Percentiles rank a stretch among this genome's conserved stretches.
Conservation (phyloP, 2,329 filamentous ascomycete genomes). For the Lachnellula occidentalis region DNA sequence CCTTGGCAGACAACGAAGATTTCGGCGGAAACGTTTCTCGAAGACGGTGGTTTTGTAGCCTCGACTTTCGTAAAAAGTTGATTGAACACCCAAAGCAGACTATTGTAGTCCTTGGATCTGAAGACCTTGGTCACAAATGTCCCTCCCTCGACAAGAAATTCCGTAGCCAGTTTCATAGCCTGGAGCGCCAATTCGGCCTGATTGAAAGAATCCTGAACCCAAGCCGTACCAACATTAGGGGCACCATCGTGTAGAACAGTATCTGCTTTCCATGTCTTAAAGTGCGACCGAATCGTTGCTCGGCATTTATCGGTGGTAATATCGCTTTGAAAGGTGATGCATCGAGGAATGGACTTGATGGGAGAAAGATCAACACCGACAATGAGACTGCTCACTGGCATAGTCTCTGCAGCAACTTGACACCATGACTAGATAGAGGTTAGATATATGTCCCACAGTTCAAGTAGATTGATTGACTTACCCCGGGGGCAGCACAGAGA, state of each 20-base stretch:
- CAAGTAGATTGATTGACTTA: slow-evolving; percentile 41
- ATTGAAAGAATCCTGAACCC: slow-evolving; percentile 97
- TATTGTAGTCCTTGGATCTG: slow-evolving; percentile 93
- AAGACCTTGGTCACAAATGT: slow-evolving; percentile 98
- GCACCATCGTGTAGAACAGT: slow-evolving; percentile 95
- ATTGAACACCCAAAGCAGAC: slow-evolving; percentile 94
- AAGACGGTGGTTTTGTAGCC: slow-evolving; percentile 94
- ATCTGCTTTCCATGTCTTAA: slow-evolving; percentile 96
- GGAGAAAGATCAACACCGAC: slow-evolving; percentile 90
- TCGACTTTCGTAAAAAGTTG: slow-evolving; percentile 94
- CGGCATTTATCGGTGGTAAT: slow-evolving; percentile 97
- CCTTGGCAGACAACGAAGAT: slow-evolving; percentile 97
- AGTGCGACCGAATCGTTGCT: slow-evolving; percentile 77
- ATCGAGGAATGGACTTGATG: slow-evolving; percentile 91
- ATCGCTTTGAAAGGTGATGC: slow-evolving; percentile 94
- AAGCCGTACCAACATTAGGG: slow-evolving; percentile 95
- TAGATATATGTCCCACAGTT: slow-evolving; percentile 10
- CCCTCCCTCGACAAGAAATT: slow-evolving; percentile 84
- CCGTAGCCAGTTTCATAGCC: slow-evolving; percentile 86
- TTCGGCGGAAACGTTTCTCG: slow-evolving; percentile 92
- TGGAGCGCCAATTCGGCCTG: slow-evolving; percentile 91
- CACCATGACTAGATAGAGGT: slow-evolving; percentile 69
- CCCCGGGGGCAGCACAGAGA: slow-evolving; percentile 93
- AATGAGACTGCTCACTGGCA: slow-evolving; percentile 86
- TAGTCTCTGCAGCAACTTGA: slow-evolving; percentile 91